A percentile compares a stretch with the other conserved stretches of the same genome.
Conservation (phyloP, 768 basidiomycete genomes). For the Rhizopogon rudus region DNA sequence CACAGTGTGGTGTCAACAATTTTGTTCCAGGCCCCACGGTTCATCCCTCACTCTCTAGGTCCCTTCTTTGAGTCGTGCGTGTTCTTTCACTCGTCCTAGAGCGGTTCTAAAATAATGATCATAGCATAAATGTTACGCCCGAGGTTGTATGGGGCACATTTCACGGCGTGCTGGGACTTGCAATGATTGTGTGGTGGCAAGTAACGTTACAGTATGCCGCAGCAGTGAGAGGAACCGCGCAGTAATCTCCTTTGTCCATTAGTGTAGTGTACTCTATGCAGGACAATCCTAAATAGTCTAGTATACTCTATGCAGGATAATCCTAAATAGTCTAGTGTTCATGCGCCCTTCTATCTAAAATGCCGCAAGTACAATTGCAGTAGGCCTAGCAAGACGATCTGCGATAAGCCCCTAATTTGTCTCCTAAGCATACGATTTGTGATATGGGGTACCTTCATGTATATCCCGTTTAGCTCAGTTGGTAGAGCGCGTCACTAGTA, state of each 20-base stretch:
- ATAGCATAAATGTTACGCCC: constrained; percentile 60
- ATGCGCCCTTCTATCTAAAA: no score
- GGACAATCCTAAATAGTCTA: no score
- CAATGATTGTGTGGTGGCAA: constrained; percentile 83
- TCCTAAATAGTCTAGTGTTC: no score
- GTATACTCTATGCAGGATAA: no score
- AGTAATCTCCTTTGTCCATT: not conserved
- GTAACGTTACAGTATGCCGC: constrained; percentile 51
- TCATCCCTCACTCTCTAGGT: constrained; percentile 74
- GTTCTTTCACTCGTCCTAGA: not conserved
- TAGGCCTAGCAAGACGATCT: no score
- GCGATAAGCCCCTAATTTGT: no score
- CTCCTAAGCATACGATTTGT: no score
- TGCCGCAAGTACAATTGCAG: no score
- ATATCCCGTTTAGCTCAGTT: constrained; percentile 40
- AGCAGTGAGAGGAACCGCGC: constrained; percentile 25
- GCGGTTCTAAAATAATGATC: not conserved
- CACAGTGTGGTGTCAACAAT: constrained; percentile 70
- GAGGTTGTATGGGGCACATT: constrained; percentile 68
- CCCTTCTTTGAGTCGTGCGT: constrained; percentile 55
- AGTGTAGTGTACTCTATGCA: no score
- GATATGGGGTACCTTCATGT: no score
- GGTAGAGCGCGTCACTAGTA: constrained; percentile 49
- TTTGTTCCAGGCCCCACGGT: constrained; percentile 70
- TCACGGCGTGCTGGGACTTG: constrained; percentile 68